Base-by-base conservation (phyloP, 371 early-diverging fungal species). In the Syncephalastrum monosporum region DNA sequence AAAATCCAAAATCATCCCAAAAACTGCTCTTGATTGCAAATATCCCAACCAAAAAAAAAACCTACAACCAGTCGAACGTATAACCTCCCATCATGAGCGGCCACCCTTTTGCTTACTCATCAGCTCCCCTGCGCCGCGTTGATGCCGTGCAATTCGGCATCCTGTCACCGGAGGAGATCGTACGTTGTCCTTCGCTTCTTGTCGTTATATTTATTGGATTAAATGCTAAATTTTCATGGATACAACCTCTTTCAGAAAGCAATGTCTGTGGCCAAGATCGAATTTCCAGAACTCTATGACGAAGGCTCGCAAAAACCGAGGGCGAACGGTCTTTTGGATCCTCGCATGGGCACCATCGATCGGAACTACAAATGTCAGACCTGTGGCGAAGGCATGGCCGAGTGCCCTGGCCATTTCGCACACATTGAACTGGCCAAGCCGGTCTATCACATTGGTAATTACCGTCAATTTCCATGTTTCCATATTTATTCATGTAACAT, bases 371-470 rank as follows among this genome's bases (percentile, higher is more conserved):
- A 95, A 75, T 99, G 99, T 75, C 89, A 88, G 67, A 99, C 99
- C 7, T 99, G 99, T 77, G 91, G 90, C 48, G 94, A 95, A 69
- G 90, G 91, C 63, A 96, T 94, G 92, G 90, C 90, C 27, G 94
- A 94, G 63, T 99, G 99, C 71, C 93, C 93, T 17, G 99, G 99
- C 33, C 99, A 99, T 74, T 99, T 99, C 88, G 99, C 97, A 12
- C 97, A 99, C 68, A 97, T 99, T 65, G 97, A 99, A 68, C 86
- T 99, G 7, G 93, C 93, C n/a, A 93, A 92, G 72, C 99, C 99
- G 12, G 97, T 99, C 21, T 98, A 89, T 78, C 99, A 99, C 75
- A 83, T 92, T 61, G 89, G 86, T 75, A 85, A 69, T 42, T 21
- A 21, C 21, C 21, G 21, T 21, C 21, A 21, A 21, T 21, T 21